Conservation (phyloP, 2,329 filamentous ascomycete species). For the Akanthomyces dipterigenus region DNA sequence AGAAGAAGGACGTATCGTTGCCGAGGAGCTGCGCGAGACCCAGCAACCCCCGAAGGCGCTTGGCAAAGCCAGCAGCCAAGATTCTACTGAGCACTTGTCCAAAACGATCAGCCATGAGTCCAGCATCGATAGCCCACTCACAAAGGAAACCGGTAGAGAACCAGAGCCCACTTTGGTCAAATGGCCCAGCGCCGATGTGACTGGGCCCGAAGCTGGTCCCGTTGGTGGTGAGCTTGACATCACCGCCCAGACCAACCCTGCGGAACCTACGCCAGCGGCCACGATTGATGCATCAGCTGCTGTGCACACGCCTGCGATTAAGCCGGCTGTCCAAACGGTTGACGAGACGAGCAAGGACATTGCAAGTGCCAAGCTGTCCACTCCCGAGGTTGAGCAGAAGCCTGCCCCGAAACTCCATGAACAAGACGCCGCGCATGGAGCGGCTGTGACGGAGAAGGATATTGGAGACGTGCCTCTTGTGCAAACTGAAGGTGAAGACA, state of each 20-base stretch:
- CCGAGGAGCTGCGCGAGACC: not conserved
- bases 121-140: not conserved
- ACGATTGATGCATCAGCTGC: not conserved
- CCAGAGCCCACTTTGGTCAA: not conserved
- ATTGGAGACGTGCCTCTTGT: slow-evolving; percentile 6
- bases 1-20: slow-evolving; percentile 31
- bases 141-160: not conserved
- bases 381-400: not conserved
- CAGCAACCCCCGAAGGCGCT: not conserved
- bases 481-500: not conserved
- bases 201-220: not conserved
- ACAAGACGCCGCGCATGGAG: not conserved
- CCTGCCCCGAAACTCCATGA: not conserved
- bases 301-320: not conserved
- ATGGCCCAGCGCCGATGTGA: not conserved
- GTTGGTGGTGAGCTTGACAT: not conserved
- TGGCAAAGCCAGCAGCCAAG: not conserved
- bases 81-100: not conserved
- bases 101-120: not conserved
- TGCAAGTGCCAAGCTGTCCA: not conserved
- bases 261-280: not conserved
- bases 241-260: not conserved
- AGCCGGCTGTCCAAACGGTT: not conserved
- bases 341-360: not conserved
- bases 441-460: not conserved